Percentiles rank a stretch among this genome's conserved stretches.
Evolutionary conservation across 345 rosid genomes (phyloP).

Genomic region (Pistacia vera): DNA sequence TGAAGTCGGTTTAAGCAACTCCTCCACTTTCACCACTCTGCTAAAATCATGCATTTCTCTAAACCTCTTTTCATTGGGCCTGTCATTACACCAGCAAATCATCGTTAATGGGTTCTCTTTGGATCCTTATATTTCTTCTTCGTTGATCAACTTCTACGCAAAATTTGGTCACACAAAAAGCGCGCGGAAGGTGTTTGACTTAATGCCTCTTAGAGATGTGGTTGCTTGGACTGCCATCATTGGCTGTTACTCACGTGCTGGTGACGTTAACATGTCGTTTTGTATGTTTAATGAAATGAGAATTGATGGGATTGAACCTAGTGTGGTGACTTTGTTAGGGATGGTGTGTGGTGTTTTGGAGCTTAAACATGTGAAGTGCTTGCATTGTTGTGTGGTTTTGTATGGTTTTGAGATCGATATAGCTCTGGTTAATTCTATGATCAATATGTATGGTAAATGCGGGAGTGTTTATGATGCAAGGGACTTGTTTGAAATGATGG

Average conservation of each 20-base stretch:
- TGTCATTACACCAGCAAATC: constrained; percentile 48
- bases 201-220: constrained; percentile 47
- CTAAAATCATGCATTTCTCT: constrained; percentile 59
- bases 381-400: constrained; percentile 47
- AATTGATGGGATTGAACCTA: constrained; percentile 38
- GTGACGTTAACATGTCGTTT: constrained; percentile 34
- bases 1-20: constrained; percentile 36
- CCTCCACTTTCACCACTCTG: constrained; percentile 50
- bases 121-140: constrained; percentile 52
- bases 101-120: constrained; percentile 53
- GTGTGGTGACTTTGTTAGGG: constrained; percentile 56
- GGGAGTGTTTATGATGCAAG: constrained; percentile 43
- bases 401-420: constrained; percentile 47
- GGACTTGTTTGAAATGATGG: constrained; percentile 48
- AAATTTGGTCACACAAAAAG: constrained; percentile 26
- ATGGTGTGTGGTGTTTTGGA: constrained; percentile 46
- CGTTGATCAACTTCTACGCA: constrained; percentile 46
- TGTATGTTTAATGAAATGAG: constrained; percentile 50
- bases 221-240: constrained; percentile 56
- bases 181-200: constrained; percentile 55
- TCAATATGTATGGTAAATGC: constrained; percentile 50
- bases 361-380: constrained; percentile 39
- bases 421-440: constrained; percentile 41
- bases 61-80: constrained; percentile 40
- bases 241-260: constrained; percentile 49